Evolutionary conservation across 148 eudicot species (phyloP), one percentile per base, ranked within the genome.

Genomic region (Chenopodium quinoa): DNA sequence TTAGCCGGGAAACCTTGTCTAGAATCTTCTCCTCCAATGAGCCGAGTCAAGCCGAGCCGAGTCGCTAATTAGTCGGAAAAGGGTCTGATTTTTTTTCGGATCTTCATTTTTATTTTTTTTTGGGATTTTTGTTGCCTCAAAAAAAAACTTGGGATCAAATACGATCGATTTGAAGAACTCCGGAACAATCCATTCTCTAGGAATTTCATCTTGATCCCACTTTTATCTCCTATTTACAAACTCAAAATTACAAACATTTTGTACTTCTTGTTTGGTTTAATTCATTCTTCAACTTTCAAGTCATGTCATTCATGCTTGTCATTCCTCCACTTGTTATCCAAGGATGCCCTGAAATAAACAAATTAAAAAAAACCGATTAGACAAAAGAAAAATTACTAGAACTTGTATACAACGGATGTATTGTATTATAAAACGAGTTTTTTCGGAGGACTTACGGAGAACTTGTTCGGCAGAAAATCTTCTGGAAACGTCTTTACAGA

Each of bases 401-500:
- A 16, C 6, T 56, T 16, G 22, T 56, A 56, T 56, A 56, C 22
- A 56, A 14, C 54, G 16, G 2, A 0, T 48, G 12, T 48, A 48
- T 48, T 48, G 14, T 48, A 48, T 48, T 48, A 2, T 48, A 9
- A 48, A 13, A 48, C 12, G 54, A 48, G 54, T 48, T 11, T 48
- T 9, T 2, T 48, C 14, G 16, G 44, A 69, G 40, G 37, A 89
- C 96, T 88, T 86, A 95, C 97, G 82, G 37, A 95, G 87, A 73
- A 95, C 93, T 85, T 95, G 97, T 4, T 95, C 98, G 56, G 97
- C 98, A 4, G 97, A 91, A 17, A 87, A 80, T 27, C 98, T 77
- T 50, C 92, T 87, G 22, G 89, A 89, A 82, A 84, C 90, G 80
- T 95, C 98, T 82, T 90, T 91, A 62, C 91, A 93, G 1, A 95